Percentiles rank a stretch among this genome's conserved stretches.
phyloP scores from a whole-genome alignment of 1,284 basidiomycete genomes.

The Fomitopsis palustris region DNA sequence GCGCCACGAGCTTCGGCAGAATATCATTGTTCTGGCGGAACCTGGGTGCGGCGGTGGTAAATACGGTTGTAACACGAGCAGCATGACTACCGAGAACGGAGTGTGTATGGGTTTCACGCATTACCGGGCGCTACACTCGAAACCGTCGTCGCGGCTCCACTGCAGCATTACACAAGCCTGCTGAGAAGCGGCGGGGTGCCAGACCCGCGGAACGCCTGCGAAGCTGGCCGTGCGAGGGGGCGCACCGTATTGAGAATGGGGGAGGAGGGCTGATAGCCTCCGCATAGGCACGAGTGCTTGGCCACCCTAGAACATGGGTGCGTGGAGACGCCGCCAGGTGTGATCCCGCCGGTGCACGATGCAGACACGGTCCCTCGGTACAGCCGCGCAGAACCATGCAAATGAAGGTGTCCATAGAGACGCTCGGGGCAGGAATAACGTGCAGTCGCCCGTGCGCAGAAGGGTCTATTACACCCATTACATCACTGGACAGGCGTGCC shows the following conservation, averaged over 20 bases:
- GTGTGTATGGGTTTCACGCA: neutral
- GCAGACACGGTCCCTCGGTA: neutral
- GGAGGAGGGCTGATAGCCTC: neutral
- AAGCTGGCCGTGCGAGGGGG: neutral
- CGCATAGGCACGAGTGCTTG: neutral
- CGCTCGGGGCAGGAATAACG: neutral
- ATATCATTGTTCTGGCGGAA: conserved; percentile 63
- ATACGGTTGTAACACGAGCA: neutral
- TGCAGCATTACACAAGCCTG: neutral
- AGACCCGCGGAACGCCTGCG: neutral
- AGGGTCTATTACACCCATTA: neutral
- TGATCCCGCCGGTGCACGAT: neutral
- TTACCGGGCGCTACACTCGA: neutral
- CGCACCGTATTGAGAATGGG: neutral
- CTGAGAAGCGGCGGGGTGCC: neutral
- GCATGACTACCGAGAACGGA: neutral
- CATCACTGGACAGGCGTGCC: neutral
- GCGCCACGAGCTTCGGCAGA: conserved; percentile 54
- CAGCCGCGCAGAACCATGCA: neutral
- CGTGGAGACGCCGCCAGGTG: neutral
- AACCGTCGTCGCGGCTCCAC: neutral
- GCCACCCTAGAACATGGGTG: neutral
- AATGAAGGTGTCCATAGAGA: neutral
- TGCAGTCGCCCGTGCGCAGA: neutral
- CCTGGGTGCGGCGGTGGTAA: conserved; percentile 31